These are phyloP conservation scores for Alternaria sp. DNA, from an alignment of 2,329 filamentous ascomycete species.

Conservation along the genomic window DNA sequence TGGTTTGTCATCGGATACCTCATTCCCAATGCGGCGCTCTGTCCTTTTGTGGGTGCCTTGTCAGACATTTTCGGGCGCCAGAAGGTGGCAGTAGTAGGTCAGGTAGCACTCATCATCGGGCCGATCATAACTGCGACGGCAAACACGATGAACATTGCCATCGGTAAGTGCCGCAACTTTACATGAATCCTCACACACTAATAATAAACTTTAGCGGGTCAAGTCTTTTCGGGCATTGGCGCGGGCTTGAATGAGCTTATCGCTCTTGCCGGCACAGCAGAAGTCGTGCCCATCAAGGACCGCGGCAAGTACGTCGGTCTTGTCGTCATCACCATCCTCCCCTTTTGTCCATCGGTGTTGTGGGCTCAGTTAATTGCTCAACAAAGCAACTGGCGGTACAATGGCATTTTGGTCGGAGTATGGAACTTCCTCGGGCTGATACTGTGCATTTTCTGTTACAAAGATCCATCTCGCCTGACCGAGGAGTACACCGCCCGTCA, in stretches of 20 bases:
- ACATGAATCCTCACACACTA: background rate
- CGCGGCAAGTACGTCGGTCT: conserved; percentile 69
- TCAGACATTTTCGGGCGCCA: conserved; percentile 48
- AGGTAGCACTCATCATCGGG: conserved; percentile 51
- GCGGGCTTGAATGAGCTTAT: conserved; percentile 74
- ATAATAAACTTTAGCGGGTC: conserved; percentile 32
- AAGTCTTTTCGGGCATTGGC: conserved; percentile 67
- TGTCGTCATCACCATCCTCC: conserved; percentile 68
- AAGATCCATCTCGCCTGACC: conserved; percentile 51
- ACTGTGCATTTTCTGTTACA: conserved; percentile 58
- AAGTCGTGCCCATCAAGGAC: conserved; percentile 71
- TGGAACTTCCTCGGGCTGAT: conserved; percentile 64
- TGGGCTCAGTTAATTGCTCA: conserved; percentile 66
- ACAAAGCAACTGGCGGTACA: conserved; percentile 63
- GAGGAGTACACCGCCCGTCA: conserved; percentile 50
- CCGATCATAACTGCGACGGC: conserved; percentile 43
- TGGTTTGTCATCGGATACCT: conserved; percentile 63
- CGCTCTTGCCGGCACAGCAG: conserved; percentile 71
- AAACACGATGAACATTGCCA: conserved; percentile 43
- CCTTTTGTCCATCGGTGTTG: conserved; percentile 69
- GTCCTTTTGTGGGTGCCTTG: conserved; percentile 68
- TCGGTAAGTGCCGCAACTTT: conserved; percentile 29
- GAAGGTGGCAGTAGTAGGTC: conserved; percentile 45
- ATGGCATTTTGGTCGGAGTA: conserved; percentile 62
- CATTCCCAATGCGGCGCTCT: conserved; percentile 65